A percentile compares a stretch with the other conserved stretches of the same genome.
These are phyloP conservation scores for Thalassiosira exigua DNA, from an alignment of 352 stramenopile genomes.

Conservation along the genomic window DNA sequence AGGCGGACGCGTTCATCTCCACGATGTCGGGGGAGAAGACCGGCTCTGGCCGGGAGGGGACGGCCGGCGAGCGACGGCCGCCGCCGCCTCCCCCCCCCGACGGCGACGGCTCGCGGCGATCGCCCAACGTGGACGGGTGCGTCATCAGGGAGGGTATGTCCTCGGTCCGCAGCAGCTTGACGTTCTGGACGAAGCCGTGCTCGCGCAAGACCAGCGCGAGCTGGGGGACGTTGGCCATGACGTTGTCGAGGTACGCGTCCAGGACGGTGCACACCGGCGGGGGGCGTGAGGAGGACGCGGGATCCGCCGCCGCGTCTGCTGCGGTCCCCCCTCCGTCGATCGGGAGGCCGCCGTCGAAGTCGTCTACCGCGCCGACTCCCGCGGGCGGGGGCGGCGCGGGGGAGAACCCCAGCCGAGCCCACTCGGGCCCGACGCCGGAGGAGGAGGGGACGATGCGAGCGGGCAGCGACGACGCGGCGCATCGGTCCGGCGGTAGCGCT, in stretches of 20 bases:
- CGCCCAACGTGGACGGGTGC: slow-evolving; percentile 70
- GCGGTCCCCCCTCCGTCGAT: not conserved
- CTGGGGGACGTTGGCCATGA: slow-evolving; percentile 85
- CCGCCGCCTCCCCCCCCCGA: slow-evolving; percentile 26
- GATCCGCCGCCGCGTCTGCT: not conserved
- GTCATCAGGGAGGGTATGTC: slow-evolving; percentile 79
- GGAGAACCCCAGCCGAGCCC: slow-evolving; percentile 38
- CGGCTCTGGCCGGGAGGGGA: slow-evolving; percentile 10
- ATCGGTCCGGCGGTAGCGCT: not conserved
- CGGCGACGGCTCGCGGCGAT: not conserved
- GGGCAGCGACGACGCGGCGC: slow-evolving; percentile 53
- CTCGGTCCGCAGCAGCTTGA: slow-evolving; percentile 77
- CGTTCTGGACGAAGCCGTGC: slow-evolving; percentile 79
- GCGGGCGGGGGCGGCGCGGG: slow-evolving; percentile 6
- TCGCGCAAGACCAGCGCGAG: slow-evolving; percentile 78
- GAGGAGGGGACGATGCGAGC: slow-evolving; percentile 74
- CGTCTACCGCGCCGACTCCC: not conserved
- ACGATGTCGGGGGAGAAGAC: slow-evolving; percentile 82
- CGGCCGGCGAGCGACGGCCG: slow-evolving; percentile 7
- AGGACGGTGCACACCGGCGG: slow-evolving; percentile 73
- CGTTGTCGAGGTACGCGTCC: slow-evolving; percentile 83
- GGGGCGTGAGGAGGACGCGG: slow-evolving; percentile 2
- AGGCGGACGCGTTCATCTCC: slow-evolving; percentile 82
- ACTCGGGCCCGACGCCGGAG: slow-evolving; percentile 28
- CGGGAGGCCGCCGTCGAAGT: not conserved